Evolutionary conservation across 2,329 filamentous ascomycete species (phyloP).

Genomic region (Exophiala sideris): DNA sequence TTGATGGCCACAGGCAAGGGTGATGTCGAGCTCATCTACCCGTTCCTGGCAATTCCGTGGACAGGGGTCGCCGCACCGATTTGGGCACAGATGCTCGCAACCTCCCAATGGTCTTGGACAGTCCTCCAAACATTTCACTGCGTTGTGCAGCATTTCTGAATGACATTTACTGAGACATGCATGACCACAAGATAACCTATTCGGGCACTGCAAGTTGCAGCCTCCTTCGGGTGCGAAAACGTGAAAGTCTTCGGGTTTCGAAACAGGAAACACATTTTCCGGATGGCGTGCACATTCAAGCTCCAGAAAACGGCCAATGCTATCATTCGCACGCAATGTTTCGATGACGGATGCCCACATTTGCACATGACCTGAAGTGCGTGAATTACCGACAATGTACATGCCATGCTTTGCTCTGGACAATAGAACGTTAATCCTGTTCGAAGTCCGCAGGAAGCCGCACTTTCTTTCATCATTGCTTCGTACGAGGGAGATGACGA

Average conservation of each 20-base stretch:
- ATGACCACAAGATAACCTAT: conserved; percentile 45
- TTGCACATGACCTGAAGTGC: conserved; percentile 41
- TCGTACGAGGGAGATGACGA: conserved; percentile 67
- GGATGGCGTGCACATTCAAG: conserved; percentile 62
- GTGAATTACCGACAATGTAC: conserved; percentile 51
- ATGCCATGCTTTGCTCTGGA: conserved; percentile 68
- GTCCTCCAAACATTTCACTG: conserved; percentile 40
- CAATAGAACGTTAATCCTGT: conserved; percentile 54
- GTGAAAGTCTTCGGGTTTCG: conserved; percentile 56
- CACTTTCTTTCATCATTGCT: conserved; percentile 59
- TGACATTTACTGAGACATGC: conserved; percentile 45
- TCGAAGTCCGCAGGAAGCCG: conserved; percentile 65
- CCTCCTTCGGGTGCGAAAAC: conserved; percentile 60
- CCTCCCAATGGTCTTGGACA: conserved; percentile 36
- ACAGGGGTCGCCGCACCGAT: conserved; percentile 41
- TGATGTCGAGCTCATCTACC: conserved; percentile 19
- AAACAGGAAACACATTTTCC: conserved; percentile 50
- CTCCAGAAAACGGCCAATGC: conserved; percentile 51
- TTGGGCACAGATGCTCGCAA: conserved; percentile 43
- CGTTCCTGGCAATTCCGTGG: conserved; percentile 24
- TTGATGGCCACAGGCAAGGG: conserved; percentile 36
- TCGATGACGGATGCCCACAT: conserved; percentile 63
- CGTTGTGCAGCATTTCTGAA: conserved; percentile 41
- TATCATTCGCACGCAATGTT: conserved; percentile 46
- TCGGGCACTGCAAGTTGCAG: conserved; percentile 51